phyloP scores from a whole-genome alignment of 2,329 filamentous ascomycete genomes.

The Macroventuria anomochaeta region DNA sequence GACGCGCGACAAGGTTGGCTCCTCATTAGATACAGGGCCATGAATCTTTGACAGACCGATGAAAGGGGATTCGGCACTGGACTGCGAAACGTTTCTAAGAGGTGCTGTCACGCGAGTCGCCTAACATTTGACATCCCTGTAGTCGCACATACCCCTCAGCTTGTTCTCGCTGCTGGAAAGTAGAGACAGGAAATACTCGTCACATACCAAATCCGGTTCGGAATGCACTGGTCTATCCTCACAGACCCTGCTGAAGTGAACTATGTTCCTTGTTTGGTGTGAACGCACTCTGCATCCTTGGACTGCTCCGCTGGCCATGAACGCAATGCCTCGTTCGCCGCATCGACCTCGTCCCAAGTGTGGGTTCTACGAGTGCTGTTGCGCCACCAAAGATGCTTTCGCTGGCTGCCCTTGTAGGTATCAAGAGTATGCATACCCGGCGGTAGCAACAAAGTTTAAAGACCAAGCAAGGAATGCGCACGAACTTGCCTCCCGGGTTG shows the following conservation, averaged over 20 bases:
- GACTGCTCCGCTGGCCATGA: neutral
- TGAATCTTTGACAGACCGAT: neutral
- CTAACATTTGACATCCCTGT: neutral
- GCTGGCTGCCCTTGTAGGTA: neutral
- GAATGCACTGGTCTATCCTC: conserved; percentile 5
- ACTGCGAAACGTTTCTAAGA: neutral
- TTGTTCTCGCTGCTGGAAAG: neutral
- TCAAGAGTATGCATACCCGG: neutral
- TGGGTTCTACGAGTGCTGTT: neutral
- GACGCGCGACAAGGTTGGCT: conserved; percentile 11
- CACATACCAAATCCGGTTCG: neutral
- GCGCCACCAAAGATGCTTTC: neutral
- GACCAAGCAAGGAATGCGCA: neutral
- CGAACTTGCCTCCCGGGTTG: neutral
- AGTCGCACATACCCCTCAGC: neutral
- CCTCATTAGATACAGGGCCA: neutral
- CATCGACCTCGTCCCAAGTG: neutral
- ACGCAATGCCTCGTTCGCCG: neutral
- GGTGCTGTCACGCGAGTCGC: neutral
- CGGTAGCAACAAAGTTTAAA: neutral
- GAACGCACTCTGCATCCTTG: neutral
- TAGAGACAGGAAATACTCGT: neutral
- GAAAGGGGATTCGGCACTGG: neutral
- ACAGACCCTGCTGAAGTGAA: neutral
- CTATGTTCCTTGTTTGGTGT: neutral